These are phyloP conservation scores for Lasiodiplodia citricola DNA, from an alignment of 2,329 filamentous ascomycete genomes.

Conservation along the genomic window DNA sequence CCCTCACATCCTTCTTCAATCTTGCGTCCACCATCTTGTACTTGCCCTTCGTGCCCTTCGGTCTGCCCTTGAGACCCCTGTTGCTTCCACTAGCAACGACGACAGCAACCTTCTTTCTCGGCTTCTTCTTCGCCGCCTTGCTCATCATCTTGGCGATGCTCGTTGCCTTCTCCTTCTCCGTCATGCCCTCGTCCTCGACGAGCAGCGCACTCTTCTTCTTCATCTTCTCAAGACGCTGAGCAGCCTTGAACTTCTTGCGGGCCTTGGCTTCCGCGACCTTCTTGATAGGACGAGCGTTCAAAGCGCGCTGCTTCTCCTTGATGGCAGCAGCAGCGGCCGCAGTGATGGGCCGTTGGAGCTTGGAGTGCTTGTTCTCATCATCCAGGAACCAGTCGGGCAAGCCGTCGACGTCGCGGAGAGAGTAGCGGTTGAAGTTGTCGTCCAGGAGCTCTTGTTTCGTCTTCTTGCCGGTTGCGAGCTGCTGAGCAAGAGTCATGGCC, in stretches of 20 bases:
- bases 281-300: slow-evolving; percentile 97
- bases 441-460: slow-evolving; percentile 81
- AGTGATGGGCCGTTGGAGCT: slow-evolving; percentile 83
- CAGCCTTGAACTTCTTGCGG: slow-evolving; percentile 95
- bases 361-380: slow-evolving; percentile 85
- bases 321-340: slow-evolving; percentile 90
- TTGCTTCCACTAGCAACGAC: slow-evolving; percentile 88
- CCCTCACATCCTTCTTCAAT: slow-evolving; percentile 95
- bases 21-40: slow-evolving; percentile 97
- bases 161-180: slow-evolving; percentile 92
- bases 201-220: slow-evolving; percentile 96
- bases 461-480: slow-evolving; percentile 85
- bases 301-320: slow-evolving; percentile 88
- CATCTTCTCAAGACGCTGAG: slow-evolving; percentile 88
- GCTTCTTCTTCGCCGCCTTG: slow-evolving; percentile 84
- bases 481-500: slow-evolving; percentile 95
- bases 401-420: slow-evolving; percentile 88
- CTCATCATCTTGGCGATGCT: slow-evolving; percentile 82
- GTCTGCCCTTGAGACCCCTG: slow-evolving; percentile 82
- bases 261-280: slow-evolving; percentile 97
- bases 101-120: slow-evolving; percentile 79
- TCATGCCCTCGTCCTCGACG: slow-evolving; percentile 87
- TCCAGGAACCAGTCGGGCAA: slow-evolving; percentile 98
- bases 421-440: slow-evolving; percentile 90
- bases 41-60: slow-evolving; percentile 89